Evolutionary conservation across 768 basidiomycete genomes (phyloP), one percentile per base, ranked within the genome.

Genomic region (Tulasnella sp.): DNA sequence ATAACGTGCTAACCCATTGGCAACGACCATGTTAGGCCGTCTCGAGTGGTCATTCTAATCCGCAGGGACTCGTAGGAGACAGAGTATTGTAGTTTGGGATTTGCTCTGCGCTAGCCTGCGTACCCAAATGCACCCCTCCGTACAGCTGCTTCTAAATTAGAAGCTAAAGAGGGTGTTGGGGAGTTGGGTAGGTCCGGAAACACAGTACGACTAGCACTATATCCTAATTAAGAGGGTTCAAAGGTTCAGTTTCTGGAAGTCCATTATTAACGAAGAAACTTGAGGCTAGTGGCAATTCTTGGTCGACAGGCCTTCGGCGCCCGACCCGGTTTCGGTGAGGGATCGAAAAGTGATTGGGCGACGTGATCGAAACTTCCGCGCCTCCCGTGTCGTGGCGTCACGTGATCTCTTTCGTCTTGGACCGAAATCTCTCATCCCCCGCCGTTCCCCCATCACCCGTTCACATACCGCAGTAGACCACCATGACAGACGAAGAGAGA

Each of bases 401-500:
- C 62, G 62, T 68, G 62, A 12, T 68, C 62, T 36, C 62, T 68
- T 68, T 68, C 34, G 62, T 31, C 62, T 36, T 68, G 62, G 62
- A 68, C 62, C 62, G 62, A 68, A 68, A 68, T 68, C 62, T 68
- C 62, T 68, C 62, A 68, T 68, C 62, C 62, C 36, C 34, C 19
- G 34, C 62, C 62, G 3, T 34, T 34, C 2, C 14, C 62, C 21
- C 62, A 68, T 68, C 27, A 5, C 62, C 62, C 24, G 31, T 27
- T 68, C 27, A 10, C 62, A 31, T 68, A 31, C n/a, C 31, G 9
- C 73, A 74, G 10, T 27, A 72, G 16, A 34, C 21, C 31, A 40
- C 71, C 27, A 79, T 79, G 78, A 71, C 71, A 14, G 91, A 91
- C 80, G 82, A 77, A 24, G 94, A 95, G 81, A 90, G 94, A 80